A percentile compares a stretch with the other conserved stretches of the same genome.
Evolutionary conservation across 2,329 filamentous ascomycete genomes (phyloP).

Genomic region (Fusarium sp.): DNA sequence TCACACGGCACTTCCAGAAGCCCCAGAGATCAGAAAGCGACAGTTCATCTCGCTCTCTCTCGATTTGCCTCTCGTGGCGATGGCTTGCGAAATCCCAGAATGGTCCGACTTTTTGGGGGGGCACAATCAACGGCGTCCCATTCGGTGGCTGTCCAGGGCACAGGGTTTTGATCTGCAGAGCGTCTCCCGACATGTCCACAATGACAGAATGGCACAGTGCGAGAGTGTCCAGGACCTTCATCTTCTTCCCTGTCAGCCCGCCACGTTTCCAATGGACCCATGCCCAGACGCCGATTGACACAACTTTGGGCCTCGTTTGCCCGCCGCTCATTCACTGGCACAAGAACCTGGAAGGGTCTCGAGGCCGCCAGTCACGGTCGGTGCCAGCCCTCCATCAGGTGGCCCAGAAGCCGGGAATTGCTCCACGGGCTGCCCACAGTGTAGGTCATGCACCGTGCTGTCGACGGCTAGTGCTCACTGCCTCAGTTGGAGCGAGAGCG

Average conservation of each 20-base stretch:
- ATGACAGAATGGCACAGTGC: conserved; percentile 38
- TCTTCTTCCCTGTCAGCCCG: conserved; percentile 29
- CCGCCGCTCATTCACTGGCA: conserved; percentile 16
- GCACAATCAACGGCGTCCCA: conserved; percentile 22
- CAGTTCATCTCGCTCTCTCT: conserved; percentile 9
- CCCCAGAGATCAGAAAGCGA: conserved; percentile 5
- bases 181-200: conserved; percentile 6
- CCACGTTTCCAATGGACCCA: conserved; percentile 42
- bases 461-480: conserved; percentile 37
- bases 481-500: conserved; percentile 22
- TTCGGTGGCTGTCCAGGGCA: conserved; percentile 28
- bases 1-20: conserved; percentile 31
- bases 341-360: conserved; percentile 22
- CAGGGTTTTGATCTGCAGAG: conserved; percentile 33
- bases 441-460: conserved; percentile 32
- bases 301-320: conserved; percentile 13
- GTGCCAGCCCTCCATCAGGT: conserved; percentile 37
- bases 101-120: conserved; percentile 26
- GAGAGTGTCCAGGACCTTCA: neutral
- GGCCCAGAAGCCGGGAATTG: conserved; percentile 28
- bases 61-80: conserved; percentile 32
- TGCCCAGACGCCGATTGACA: conserved; percentile 35
- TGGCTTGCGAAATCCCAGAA: conserved; percentile 8
- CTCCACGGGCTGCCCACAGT: conserved; percentile 19
- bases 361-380: conserved; percentile 37